Evolutionary conservation across 1,139 yeast genomes (phyloP), one percentile per base, ranked within the genome.

Genomic region (Pichia sp.): DNA sequence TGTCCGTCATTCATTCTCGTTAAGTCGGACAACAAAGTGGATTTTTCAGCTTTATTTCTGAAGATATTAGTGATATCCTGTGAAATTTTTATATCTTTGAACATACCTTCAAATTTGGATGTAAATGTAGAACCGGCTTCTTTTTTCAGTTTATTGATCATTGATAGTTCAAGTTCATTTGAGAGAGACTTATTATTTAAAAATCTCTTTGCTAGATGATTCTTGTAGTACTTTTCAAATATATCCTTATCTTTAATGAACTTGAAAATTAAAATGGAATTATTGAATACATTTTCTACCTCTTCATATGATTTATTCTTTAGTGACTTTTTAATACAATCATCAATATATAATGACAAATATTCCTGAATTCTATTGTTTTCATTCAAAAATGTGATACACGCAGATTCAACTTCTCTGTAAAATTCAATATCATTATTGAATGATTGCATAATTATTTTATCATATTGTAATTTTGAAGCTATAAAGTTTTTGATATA

Each of bases 81-180:
- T 0, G 95, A 85, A 52, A 77, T 71, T 54, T 78, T 78, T 54
- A 90, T 81, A 62, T 92, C 97, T 57, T 80, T 77, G 59, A 89
- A 81, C 98, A 92, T 92, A 45, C 88, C 89, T 60, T 88, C 92
- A 40, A 90, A 74, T 59, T 85, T 85, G 3, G 85, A 77, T 3
- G 95, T 80, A 48, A 87, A 85, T 0, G 90, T 76, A 3, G 87
- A 74, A 0, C 97, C 97, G 59, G 85, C 75, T 60, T 87, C 96
- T 58, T 80, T 82, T 55, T 85, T 79, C 45, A 90, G 70, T 60
- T 79, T 82, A 1, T 85, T 74, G 34, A 92, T 78, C 64, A 89
- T 72, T 48, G 75, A 68, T 20, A 53, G 41, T 39, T 53, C 56
- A 29, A 52, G 42, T 18, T 50, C 54, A 49, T 86, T 81, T 7